Base-by-base conservation (phyloP, 768 basidiomycete genomes). In the Lentinula sp. region DNA sequence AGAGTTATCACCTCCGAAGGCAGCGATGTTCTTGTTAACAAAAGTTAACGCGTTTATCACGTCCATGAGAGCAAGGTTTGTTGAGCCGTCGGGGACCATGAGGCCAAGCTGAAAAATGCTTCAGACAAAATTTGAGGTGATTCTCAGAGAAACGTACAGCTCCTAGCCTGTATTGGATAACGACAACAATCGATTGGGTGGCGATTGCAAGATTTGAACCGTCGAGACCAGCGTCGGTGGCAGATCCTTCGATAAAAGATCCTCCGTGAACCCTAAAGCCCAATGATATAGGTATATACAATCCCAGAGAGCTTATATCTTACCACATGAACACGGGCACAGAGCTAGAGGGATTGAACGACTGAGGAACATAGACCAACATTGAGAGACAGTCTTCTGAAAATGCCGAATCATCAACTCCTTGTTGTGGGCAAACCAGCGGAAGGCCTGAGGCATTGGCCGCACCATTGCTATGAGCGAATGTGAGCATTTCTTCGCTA, bases 301-400 rank as follows among this genome's bases (percentile, higher is more conserved):
- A 37, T 40, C 23, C 42, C 42, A 18, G 32, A 42, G 11, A 57
- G 48, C 16, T 34, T 45, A 54, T 34, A 58, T 7, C 80, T 32
- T 69, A 86, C 88, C 89, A 87, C 63, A 87, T 69, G 60, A 92
- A 67, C 18, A 82, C 82, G 3, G 87, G 81, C 0, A 73, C 77
- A 48, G 65, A 65, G 71, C 67, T 79, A 50, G 61, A 69, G 64
- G 65, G 59, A 65, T 63, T 65, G 45, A 73, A 75, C 1, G 75
- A 68, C 6, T 75, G 71, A 5, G 89, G 90, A 2, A 86, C 83
- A 68, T 91, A 93, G 34, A 89, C 75, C 28, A 89, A 74, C 77
- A 92, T 84, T 21, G 85, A 92, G 50, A 96, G 77, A 70, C 93
- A 96, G 70, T 95, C 90, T 71, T 95, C 93, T 1, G 77, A 79